Evolutionary conservation across 768 basidiomycete species (phyloP), one percentile per base, ranked within the genome.

Genomic region (Clavaria fumosa): DNA sequence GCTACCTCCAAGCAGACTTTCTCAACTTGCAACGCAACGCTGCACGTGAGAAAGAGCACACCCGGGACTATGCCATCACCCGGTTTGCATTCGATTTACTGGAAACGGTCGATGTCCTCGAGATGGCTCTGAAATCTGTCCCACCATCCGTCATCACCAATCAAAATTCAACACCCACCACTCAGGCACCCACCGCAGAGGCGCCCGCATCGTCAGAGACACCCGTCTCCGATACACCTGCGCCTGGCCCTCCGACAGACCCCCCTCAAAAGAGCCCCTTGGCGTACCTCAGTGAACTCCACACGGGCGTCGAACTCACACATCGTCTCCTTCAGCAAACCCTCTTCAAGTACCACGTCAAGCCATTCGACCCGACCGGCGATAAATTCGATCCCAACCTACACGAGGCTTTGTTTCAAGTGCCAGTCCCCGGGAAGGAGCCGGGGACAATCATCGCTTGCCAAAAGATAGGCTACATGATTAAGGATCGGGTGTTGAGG

Each of bases 361-460:
- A 79, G 41, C 75, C 82, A 1, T 95, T 89, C 50, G 88, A 95
- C 54, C 86, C 91, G 10, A 78, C 73, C 0, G 93, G 93, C 30
- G 88, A 93, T 57, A 67, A 65, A 46, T 99, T 99, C 50, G 90
- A 99, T 58, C 93, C 95, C 11, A 96, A 96, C 58, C 60, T 64
- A 22, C 93, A 97, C 50, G 95, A 99, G 60, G 95, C 95, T 7
- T 66, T 95, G 19, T 97, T 86, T 60, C 88, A 91, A 61, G 84
- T 74, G 18, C 89, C 91, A 15, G 67, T 90, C 45, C 80, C 86
- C n/a, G 83, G 71, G 10, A 86, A 84, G 60, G 77, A 80, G 54
- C 75, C 88, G 1, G 93, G 93, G 10, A 79, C 81, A 2, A 79
- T 97, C 23, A 69, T 95, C 32, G 84, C 93, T 53, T 85, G 82